These are phyloP conservation scores for Sclerotinia glacialis DNA, from an alignment of 2,329 filamentous ascomycete species.

Conservation along the genomic window DNA sequence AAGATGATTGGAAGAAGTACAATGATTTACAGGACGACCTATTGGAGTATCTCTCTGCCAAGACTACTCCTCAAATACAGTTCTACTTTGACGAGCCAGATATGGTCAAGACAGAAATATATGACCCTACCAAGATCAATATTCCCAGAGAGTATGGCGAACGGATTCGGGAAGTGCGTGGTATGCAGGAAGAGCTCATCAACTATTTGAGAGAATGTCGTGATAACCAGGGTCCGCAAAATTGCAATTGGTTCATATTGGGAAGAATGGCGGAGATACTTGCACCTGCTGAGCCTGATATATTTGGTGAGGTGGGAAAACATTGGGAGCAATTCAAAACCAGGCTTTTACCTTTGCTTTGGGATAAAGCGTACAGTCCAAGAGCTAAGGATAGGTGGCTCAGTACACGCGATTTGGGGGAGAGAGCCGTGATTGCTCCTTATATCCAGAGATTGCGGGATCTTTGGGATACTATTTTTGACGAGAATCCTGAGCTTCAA, in stretches of 20 bases:
- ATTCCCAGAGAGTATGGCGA: conserved; percentile 9
- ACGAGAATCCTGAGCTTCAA: conserved; percentile 1
- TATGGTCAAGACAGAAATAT: conserved; percentile 15
- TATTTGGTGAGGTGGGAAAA: conserved; percentile 6
- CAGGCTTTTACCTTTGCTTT: conserved; percentile 9
- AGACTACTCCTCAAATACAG: conserved; percentile 5
- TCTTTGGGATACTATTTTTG: neutral
- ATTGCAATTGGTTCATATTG: conserved; percentile 5
- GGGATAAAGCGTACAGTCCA: neutral
- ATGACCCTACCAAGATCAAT: conserved; percentile 13
- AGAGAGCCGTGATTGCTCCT: neutral
- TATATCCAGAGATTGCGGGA: conserved; percentile 1
- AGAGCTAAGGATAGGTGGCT: neutral
- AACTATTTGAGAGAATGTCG: neutral
- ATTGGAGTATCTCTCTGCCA: conserved; percentile 11
- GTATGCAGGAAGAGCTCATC: neutral
- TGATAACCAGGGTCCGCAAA: neutral
- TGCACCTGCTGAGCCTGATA: conserved; percentile 9
- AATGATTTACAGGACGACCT: conserved; percentile 11
- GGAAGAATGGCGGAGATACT: conserved; percentile 18
- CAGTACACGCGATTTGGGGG: neutral
- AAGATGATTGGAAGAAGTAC: conserved; percentile 17
- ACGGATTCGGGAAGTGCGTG: neutral
- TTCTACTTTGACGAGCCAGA: conserved; percentile 14
- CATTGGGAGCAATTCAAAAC: conserved; percentile 13